Base-by-base conservation (phyloP, 1,284 basidiomycete species). In the Cerrena zonata region DNA sequence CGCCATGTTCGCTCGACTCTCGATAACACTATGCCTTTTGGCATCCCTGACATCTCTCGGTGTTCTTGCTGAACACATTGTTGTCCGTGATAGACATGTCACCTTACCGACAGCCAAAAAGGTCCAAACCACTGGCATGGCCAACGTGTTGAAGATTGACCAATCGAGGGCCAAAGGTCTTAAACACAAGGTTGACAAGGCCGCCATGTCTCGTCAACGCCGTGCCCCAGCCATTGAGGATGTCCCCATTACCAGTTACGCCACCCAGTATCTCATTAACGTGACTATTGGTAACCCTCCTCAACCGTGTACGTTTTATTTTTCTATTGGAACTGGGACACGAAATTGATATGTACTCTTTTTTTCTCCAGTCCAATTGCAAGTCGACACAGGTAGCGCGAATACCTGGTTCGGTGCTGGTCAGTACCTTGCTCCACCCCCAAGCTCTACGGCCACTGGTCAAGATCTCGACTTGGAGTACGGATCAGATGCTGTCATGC, bases 391-490 rank as follows among this genome's bases (percentile, higher is more conserved):
- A 4, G 50, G 50, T 13, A 52, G 50, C 37, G 79, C 78, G 25
- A 80, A 80, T 65, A 82, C 78, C n/a, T 82, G 80, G 80, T 65
- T 82, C 40, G 79, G 79, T 23, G 76, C 79, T 19, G 5, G 48
- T 13, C 7, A 64, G 48, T 23, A 38, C 11, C 10, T 61, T 2
- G 81, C 78, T 53, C 50, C 51, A 49, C 80, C 80, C 2, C 7
- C 30, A 7, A 74, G 78, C 42, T 77, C 74, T 48, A 30, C 34
- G 15, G 47, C 48, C 24, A 52, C 50, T 12, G 39, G 26, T 15
- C 34, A 52, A 13, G 38, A 47, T 38, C 23, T 47, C 15, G 56
- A 66, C 18, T 74, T 77, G 36, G 59, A 61, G 18, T 80, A 77
- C 55, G 75, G 75, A 38, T 74, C 72, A 30, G 76, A 75, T 37